Evolutionary conservation across 129 eudicot species (phyloP).

Genomic region (Flaveria robusta): DNA sequence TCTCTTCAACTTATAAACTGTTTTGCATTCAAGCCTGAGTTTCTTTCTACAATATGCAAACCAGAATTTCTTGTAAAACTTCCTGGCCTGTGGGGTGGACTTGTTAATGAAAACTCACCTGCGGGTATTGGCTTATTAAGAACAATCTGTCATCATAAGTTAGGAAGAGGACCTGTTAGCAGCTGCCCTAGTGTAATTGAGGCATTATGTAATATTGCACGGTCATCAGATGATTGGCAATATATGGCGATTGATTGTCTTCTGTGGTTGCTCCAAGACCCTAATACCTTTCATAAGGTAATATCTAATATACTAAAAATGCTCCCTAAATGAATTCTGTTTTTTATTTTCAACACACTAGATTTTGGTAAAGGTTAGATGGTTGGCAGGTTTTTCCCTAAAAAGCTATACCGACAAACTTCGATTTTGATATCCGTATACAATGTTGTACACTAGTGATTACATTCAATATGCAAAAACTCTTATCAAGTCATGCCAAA

Average conservation of each 20-base stretch:
- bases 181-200: slow-evolving; percentile 81
- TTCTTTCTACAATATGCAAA: slow-evolving; percentile 80
- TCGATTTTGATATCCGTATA: neutral
- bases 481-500: neutral
- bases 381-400: neutral
- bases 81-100: slow-evolving; percentile 99
- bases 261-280: slow-evolving; percentile 92
- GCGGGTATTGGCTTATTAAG: slow-evolving; percentile 91
- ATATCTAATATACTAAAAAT: slow-evolving; percentile 10
- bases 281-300: slow-evolving; percentile 90
- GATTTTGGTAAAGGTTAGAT: neutral
- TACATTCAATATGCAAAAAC: neutral
- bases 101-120: slow-evolving; percentile 94
- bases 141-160: slow-evolving; percentile 91
- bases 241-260: slow-evolving; percentile 98
- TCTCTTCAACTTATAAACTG: slow-evolving; percentile 96
- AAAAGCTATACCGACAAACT: neutral
- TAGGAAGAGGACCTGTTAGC: slow-evolving; percentile 90
- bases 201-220: slow-evolving; percentile 86
- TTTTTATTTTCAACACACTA: neutral
- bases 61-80: slow-evolving; percentile 79
- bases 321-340: neutral
- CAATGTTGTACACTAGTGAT: neutral
- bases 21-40: slow-evolving; percentile 89
- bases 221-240: slow-evolving; percentile 98